These are phyloP conservation scores for Asterella californica DNA, from an alignment of 225 moss, liverwort and hornwort genomes.

Conservation along the genomic window DNA sequence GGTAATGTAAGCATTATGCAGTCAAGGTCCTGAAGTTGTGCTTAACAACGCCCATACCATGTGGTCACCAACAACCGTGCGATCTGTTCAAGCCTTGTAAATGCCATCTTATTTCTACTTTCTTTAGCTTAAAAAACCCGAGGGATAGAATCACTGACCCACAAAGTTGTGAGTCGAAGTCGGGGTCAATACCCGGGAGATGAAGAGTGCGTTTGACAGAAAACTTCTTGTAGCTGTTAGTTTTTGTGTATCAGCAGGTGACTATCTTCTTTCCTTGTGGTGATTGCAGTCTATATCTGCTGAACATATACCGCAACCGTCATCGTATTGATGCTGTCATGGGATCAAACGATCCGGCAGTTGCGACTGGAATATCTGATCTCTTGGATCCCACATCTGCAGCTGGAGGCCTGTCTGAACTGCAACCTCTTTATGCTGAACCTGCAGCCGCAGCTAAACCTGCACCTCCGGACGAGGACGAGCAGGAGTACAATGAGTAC, in stretches of 20 bases:
- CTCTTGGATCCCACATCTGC: conserved; percentile 60
- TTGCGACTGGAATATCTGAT: conserved; percentile 94
- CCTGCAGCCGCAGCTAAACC: conserved; percentile 61
- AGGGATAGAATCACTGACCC: neutral
- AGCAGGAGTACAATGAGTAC: conserved; percentile 47
- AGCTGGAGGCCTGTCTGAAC: conserved; percentile 45
- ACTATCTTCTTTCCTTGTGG: neutral
- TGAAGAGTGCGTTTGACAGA: neutral
- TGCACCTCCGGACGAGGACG: conserved; percentile 46
- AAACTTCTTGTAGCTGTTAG: neutral
- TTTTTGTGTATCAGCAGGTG: conserved; percentile 2
- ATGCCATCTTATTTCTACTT: neutral
- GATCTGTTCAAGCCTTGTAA: neutral
- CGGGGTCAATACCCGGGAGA: neutral
- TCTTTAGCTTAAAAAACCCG: neutral
- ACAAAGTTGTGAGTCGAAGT: neutral
- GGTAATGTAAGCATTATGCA: no score
- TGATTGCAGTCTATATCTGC: conserved; percentile 73
- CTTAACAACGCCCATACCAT: neutral
- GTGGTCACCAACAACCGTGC: neutral
- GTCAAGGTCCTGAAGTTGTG: no score
- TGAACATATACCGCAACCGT: conserved; percentile 84
- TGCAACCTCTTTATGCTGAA: conserved; percentile 63
- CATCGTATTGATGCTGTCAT: conserved; percentile 76
- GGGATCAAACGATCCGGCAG: conserved; percentile 88